Conservation (phyloP, 306 rosid genomes). For the Arachis stenosperma region DNA sequence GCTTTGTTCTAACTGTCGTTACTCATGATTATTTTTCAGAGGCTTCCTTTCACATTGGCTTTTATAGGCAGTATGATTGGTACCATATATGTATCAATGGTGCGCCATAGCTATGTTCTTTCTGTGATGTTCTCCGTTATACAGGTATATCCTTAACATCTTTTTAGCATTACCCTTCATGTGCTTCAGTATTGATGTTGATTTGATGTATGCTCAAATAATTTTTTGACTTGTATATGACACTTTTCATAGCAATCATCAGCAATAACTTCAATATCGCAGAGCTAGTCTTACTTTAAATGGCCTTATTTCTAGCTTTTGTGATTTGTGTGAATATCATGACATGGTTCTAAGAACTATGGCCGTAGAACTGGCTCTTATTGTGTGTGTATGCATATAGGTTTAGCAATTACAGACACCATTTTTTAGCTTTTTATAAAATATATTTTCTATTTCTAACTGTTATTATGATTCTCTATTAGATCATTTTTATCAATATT, state of each 20-base stretch:
- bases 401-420: background rate
- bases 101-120: slow-evolving; percentile 87
- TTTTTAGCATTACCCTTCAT: slow-evolving; percentile 20
- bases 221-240: slow-evolving; percentile 11
- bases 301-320: slow-evolving; percentile 1
- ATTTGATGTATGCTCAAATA: slow-evolving; percentile 15
- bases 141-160: slow-evolving; percentile 60
- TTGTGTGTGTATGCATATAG: slow-evolving; percentile 3
- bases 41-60: slow-evolving; percentile 84
- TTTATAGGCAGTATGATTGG: slow-evolving; percentile 88
- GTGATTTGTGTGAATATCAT: too few species aligned
- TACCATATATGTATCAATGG: slow-evolving; percentile 96
- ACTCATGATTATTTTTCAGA: slow-evolving; percentile 56
- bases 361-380: too few species aligned
- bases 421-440: background rate
- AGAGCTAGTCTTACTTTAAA: slow-evolving; percentile 21
- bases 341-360: too few species aligned
- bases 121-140: slow-evolving; percentile 91
- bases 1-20: slow-evolving; percentile 30
- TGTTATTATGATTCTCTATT: background rate
- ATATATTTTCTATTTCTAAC: background rate
- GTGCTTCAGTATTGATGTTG: slow-evolving; percentile 32
- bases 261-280: slow-evolving; percentile 16
- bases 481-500: background rate
- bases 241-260: slow-evolving; percentile 22